A percentile compares a stretch with the other conserved stretches of the same genome.
Conservation (phyloP, 1,284 basidiomycete genomes). For the Pseudozyma tsukubaensis region DNA sequence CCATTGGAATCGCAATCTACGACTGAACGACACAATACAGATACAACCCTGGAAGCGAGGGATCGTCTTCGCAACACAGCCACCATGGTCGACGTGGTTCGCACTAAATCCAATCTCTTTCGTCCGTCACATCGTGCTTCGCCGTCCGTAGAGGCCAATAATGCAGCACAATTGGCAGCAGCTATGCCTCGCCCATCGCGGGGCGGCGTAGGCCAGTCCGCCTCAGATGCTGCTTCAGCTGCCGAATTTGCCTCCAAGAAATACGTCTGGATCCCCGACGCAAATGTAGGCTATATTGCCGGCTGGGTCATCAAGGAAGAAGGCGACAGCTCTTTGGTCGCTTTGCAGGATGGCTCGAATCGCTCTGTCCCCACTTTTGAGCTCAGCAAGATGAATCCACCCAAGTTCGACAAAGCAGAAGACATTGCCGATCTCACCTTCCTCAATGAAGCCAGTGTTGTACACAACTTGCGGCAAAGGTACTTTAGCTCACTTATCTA, state of each 20-base stretch:
- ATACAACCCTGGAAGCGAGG: neutral
- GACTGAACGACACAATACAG: neutral
- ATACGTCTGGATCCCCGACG: conserved; percentile 95
- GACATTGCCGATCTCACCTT: conserved; percentile 99
- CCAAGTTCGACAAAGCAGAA: conserved; percentile 96
- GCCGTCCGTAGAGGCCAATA: conserved; percentile 38
- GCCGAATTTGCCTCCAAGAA: conserved; percentile 97
- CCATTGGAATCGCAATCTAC: no score
- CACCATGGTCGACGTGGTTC: conserved; percentile 51
- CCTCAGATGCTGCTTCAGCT: conserved; percentile 71
- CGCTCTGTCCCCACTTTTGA: conserved; percentile 59
- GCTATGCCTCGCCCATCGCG: conserved; percentile 47
- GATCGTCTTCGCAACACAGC: neutral
- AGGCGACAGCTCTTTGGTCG: conserved; percentile 75
- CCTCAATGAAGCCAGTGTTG: conserved; percentile 97
- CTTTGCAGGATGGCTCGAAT: conserved; percentile 74
- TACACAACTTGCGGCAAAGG: conserved; percentile 91
- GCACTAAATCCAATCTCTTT: conserved; percentile 52
- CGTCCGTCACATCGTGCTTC: conserved; percentile 44
- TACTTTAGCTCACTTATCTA: conserved; percentile 83
- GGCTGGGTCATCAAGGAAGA: conserved; percentile 89
- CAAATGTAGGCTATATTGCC: conserved; percentile 86
- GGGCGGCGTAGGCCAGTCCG: conserved; percentile 58
- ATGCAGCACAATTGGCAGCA: conserved; percentile 48
- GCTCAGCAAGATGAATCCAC: conserved; percentile 78